Conservation (phyloP, 257 asterid genomes). For the Ophiorrhiza pumila region DNA sequence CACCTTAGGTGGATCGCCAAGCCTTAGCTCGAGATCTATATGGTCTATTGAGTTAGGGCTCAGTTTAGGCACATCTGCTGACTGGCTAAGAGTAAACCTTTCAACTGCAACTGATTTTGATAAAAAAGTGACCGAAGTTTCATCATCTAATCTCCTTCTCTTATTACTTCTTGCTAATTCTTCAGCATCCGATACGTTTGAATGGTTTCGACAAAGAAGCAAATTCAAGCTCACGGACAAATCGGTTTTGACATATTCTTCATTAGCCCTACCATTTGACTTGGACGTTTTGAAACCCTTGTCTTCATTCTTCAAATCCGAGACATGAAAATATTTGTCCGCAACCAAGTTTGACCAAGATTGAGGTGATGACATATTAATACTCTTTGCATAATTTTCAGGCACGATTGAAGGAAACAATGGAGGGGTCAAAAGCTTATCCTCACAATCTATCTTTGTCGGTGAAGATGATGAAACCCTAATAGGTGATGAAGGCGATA, state of each 20-base stretch:
- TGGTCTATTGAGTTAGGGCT: slow-evolving; percentile 44
- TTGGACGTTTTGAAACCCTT: slow-evolving; percentile 19
- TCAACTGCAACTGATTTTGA: slow-evolving; percentile 36
- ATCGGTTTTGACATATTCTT: slow-evolving; percentile 36
- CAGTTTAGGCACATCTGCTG: slow-evolving; percentile 30
- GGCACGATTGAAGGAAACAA: slow-evolving; percentile 34
- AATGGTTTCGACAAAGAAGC: slow-evolving; percentile 24
- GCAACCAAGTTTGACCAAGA: slow-evolving; percentile 53
- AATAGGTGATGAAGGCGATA: slow-evolving; percentile 20
- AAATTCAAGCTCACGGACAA: slow-evolving; percentile 30
- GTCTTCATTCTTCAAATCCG: slow-evolving; percentile 32
- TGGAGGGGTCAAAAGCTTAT: slow-evolving; percentile 21
- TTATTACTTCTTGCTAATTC: slow-evolving; percentile 53
- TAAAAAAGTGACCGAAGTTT: slow-evolving; percentile 27
- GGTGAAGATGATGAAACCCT: slow-evolving; percentile 61
- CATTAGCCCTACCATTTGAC: slow-evolving; percentile 28
- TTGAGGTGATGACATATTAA: slow-evolving; percentile 21
- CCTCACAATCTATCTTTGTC: slow-evolving; percentile 8
- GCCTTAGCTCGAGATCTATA: slow-evolving; percentile 90
- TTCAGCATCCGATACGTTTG: slow-evolving; percentile 26
- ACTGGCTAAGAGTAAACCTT: slow-evolving; percentile 24
- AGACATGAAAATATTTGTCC: slow-evolving; percentile 25
- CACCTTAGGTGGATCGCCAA: slow-evolving; percentile 73
- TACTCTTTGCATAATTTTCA: slow-evolving; percentile 15
- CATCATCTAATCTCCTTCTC: slow-evolving; percentile 53